Conservation (phyloP, 179 eudicot genomes). For the Beta macrorhiza region DNA sequence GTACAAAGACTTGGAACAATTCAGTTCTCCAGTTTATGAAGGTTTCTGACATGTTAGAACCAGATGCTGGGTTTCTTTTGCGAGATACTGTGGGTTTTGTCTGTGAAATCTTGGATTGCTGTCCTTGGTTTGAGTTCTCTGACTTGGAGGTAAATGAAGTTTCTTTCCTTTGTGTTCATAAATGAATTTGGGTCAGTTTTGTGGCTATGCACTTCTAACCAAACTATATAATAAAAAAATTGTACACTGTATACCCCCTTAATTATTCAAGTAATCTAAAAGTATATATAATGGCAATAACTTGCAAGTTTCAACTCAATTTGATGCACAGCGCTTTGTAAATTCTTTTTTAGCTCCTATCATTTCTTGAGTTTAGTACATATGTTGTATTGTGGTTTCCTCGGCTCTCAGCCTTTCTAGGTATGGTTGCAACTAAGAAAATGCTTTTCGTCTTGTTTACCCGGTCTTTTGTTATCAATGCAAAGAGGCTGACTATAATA, state of each 20-base stretch:
- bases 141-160: conserved; percentile 83
- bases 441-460: not conserved
- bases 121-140: conserved; percentile 98
- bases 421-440: not conserved
- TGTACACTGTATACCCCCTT: not conserved
- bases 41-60: conserved; percentile 96
- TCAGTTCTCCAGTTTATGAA: conserved; percentile 99
- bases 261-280: not conserved
- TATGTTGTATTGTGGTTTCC: not conserved
- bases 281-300: not conserved
- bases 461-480: not conserved
- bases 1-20: conserved; percentile 98
- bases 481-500: not conserved
- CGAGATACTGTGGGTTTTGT: conserved; percentile 92
- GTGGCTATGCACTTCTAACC: not conserved
- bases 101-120: conserved; percentile 98
- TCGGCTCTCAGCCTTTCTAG: not conserved
- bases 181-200: conserved; percentile 1
- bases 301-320: not conserved
- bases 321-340: not conserved
- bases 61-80: conserved; percentile 88
- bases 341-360: not conserved
- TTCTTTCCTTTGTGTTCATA: not conserved
- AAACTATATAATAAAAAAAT: not conserved
- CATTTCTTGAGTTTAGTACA: not conserved